phyloP scores from a whole-genome alignment of 192 early-diverging fungal genomes.

The Backusella morwellensis region DNA sequence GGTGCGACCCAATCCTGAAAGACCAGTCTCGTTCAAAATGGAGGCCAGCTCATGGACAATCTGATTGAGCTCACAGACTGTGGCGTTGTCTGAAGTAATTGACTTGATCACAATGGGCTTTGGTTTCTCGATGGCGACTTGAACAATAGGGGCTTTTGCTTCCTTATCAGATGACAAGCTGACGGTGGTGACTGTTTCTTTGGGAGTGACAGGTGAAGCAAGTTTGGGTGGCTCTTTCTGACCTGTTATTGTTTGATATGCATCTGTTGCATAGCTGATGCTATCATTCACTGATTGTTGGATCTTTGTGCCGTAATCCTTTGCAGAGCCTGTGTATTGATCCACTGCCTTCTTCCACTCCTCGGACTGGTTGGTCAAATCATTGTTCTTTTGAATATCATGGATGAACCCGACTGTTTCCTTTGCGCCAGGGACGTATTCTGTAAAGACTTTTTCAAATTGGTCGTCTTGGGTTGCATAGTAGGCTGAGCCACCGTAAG shows the following conservation, averaged over 20 bases:
- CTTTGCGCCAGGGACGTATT: conserved; percentile 55
- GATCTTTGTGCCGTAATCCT: conserved; percentile 23
- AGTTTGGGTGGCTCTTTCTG: not conserved
- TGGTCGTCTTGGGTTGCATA: conserved; percentile 46
- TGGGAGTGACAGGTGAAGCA: not conserved
- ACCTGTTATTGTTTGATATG: conserved; percentile 26
- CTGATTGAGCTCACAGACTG: conserved; percentile 24
- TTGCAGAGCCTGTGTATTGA: conserved; percentile 10
- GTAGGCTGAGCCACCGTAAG: conserved; percentile 37
- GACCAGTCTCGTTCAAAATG: conserved; percentile 19
- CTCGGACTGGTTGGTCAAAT: conserved; percentile 22
- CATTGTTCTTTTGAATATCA: conserved; percentile 48
- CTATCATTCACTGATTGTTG: conserved; percentile 18
- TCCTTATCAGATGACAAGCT: not conserved
- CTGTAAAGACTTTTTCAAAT: conserved; percentile 56
- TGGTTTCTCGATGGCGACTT: not conserved
- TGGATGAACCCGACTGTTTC: conserved; percentile 47
- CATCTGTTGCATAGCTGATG: conserved; percentile 29
- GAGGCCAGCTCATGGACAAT: conserved; percentile 23
- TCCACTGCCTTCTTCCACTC: conserved; percentile 22
- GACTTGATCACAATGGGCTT: not conserved
- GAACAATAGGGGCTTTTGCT: not conserved
- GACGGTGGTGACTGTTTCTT: not conserved
- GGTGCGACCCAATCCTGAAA: conserved; percentile 48
- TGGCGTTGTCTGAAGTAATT: conserved; percentile 25